Conservation (phyloP, 2,329 filamentous ascomycete genomes). For the Fusarium longipes region DNA sequence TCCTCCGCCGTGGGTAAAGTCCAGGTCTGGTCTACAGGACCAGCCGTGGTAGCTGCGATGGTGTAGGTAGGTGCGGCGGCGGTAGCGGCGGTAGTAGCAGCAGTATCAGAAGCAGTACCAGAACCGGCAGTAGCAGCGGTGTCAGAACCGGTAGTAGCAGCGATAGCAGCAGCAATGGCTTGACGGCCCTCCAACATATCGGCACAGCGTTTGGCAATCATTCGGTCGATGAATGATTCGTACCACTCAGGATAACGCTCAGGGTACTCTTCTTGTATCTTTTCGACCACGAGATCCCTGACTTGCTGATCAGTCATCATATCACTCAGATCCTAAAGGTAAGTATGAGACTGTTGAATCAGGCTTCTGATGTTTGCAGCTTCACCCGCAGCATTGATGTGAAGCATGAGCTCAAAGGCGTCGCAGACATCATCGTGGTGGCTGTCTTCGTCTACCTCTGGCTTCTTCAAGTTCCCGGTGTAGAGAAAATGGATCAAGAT, state of each 20-base stretch:
- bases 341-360: background rate
- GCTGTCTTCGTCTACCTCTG: background rate
- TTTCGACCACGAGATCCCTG: background rate
- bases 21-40: too few species aligned
- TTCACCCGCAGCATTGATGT: background rate
- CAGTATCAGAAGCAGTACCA: too few species aligned
- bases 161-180: too few species aligned
- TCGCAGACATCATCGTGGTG: background rate
- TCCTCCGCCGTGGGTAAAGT: background rate
- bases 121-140: too few species aligned
- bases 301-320: background rate
- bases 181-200: too few species aligned
- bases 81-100: too few species aligned
- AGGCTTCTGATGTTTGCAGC: background rate
- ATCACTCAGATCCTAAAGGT: background rate
- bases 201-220: background rate
- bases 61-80: too few species aligned
- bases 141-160: too few species aligned
- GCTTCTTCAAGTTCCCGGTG: background rate
- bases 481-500: background rate
- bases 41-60: too few species aligned
- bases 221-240: background rate
- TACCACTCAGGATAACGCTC: background rate
- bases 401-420: background rate
- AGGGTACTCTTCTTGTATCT: background rate